Conservation (phyloP, 208 protist species). For the Wallacemonas sp. region DNA sequence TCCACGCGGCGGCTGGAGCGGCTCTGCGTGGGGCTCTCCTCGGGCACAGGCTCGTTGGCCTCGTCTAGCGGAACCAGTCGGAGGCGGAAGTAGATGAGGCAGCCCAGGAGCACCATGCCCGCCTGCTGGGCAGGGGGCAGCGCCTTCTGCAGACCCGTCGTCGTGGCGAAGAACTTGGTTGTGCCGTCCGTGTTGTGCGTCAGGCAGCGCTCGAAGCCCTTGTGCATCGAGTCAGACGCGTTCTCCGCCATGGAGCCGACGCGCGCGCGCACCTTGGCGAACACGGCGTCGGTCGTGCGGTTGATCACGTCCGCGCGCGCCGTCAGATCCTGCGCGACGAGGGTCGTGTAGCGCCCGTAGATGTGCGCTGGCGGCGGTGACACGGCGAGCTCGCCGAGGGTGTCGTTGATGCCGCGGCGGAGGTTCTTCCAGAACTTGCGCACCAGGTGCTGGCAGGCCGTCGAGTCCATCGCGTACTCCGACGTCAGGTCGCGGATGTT, state of each 20-base stretch:
- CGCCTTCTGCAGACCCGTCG: constrained; percentile 56
- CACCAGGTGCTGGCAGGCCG: constrained; percentile 54
- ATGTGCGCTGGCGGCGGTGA: constrained; percentile 35
- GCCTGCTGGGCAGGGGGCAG: constrained; percentile 68
- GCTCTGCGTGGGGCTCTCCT: constrained; percentile 8
- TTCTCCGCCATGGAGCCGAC: constrained; percentile 76
- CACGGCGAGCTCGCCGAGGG: constrained; percentile 34
- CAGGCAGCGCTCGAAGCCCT: constrained; percentile 71
- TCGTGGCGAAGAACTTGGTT: constrained; percentile 73
- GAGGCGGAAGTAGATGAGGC: constrained; percentile 81
- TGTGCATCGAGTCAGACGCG: constrained; percentile 74
- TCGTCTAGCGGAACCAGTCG: constrained; percentile 25
- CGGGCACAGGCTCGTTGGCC: background rate
- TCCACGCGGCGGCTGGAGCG: constrained; percentile 37
- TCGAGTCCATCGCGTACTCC: constrained; percentile 40
- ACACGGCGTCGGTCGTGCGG: constrained; percentile 53
- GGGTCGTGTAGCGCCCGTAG: constrained; percentile 56
- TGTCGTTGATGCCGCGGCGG: constrained; percentile 32
- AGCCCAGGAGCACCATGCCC: constrained; percentile 61
- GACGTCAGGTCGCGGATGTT: background rate
- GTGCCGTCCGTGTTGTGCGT: constrained; percentile 71
- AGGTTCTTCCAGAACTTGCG: constrained; percentile 67
- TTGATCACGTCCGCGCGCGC: constrained; percentile 52
- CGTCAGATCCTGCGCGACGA: constrained; percentile 58
- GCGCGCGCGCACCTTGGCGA: constrained; percentile 59